Evolutionary conservation across 148 eudicot genomes (phyloP), one percentile per base, ranked within the genome.

Genomic region (Fagopyrum homotropicum): DNA sequence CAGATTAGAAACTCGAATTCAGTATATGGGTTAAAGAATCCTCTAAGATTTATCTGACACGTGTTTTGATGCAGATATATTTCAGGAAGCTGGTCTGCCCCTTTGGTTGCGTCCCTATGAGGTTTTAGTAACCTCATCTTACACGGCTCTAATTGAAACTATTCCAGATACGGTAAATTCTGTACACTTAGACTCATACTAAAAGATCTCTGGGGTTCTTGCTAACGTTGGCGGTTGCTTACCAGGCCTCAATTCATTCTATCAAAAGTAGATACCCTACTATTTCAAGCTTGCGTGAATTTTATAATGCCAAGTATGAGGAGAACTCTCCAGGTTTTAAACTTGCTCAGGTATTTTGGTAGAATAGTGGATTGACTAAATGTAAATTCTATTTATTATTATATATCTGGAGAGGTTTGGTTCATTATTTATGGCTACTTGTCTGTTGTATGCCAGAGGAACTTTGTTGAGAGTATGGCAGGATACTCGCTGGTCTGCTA

Each of bases 391-490:
- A 9, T 44, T 56, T 57, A 19, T 3, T 26, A 44, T 45, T 9
- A 15, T 54, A 10, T 45, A 60, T 68, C 15, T 49, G 76, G 22
- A 30, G 29, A 61, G 55, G 9, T 63, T 75, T 56, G n/a, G 29
- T 46, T 40, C 17, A 45, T 7, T 61, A 16, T 22, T 7, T 16
- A 11, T 63, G 40, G 29, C 44, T 16, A 63, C 45, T 30, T 64
- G 45, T 76, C 48, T 76, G 71, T 50, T 76, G 16, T 76, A 43
- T 86, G 77, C 82, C 97, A 96, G 99, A 89, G 99, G 77, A 96
- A 96, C 82, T 96, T 96, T 79, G 99, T 96, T 75, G 99, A 96
- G 84, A 96, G 99, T 83, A 96, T 96, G 99, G 99, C 99, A 47
- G 99, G 99, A 44, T 96, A 96, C 87, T 96, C 99, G 46, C 82